These are phyloP conservation scores for Xylogone sp. DNA, from an alignment of 2,329 filamentous ascomycete genomes.

Conservation along the genomic window DNA sequence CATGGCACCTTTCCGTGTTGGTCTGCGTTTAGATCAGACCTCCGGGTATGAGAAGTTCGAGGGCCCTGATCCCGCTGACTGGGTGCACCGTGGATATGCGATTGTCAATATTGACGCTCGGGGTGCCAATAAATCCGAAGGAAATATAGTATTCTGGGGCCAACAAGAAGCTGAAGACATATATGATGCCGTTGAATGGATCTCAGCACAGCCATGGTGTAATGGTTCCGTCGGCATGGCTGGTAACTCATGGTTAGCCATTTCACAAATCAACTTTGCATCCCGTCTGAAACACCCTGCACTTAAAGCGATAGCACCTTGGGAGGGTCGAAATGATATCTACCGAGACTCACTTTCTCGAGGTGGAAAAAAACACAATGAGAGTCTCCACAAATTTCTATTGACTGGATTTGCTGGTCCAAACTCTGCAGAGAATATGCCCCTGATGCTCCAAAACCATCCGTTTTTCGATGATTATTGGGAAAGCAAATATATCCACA, in stretches of 20 bases:
- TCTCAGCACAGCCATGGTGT: conserved; percentile 21
- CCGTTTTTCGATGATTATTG: conserved; percentile 10
- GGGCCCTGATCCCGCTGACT: conserved; percentile 21
- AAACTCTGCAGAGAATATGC: conserved; percentile 6
- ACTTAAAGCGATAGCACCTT: conserved; percentile 14
- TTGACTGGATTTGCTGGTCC: conserved; percentile 2
- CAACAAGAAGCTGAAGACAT: conserved; percentile 22
- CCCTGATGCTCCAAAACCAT: conserved; percentile 4
- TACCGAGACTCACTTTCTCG: conserved; percentile 11
- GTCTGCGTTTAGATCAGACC: conserved; percentile 5
- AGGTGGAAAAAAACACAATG: conserved; percentile 7
- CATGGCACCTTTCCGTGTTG: conserved; percentile 5
- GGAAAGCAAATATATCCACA: conserved; percentile 9
- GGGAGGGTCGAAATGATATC: conserved; percentile 12
- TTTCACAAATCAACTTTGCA: conserved; percentile 23
- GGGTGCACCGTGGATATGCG: conserved; percentile 20
- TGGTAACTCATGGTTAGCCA: conserved; percentile 23
- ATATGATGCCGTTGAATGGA: conserved; percentile 21
- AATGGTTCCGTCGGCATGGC: conserved; percentile 18
- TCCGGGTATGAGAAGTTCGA: conserved; percentile 17
- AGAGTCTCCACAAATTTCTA: conserved; percentile 4
- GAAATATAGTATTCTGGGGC: conserved; percentile 15
- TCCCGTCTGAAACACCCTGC: conserved; percentile 11
- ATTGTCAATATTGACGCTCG: conserved; percentile 21
- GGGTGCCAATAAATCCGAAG: conserved; percentile 18